Conservation (phyloP, 306 rosid genomes). For the Sindora glabra region DNA sequence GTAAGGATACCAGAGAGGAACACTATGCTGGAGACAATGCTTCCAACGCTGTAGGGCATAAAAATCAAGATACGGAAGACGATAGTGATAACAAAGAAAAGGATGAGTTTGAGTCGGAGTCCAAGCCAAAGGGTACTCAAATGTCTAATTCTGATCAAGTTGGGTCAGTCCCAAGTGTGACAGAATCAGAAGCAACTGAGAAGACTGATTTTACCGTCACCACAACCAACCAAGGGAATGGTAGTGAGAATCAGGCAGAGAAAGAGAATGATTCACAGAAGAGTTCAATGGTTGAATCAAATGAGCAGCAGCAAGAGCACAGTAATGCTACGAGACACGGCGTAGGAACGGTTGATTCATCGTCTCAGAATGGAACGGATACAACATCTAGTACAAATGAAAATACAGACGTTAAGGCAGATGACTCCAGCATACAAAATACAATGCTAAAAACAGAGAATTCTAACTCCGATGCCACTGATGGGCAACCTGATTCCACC, state of each 20-base stretch:
- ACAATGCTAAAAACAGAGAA: constrained; percentile 12
- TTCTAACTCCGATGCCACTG: constrained; percentile 20
- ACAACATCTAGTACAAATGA: constrained; percentile 4
- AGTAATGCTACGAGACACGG: constrained; percentile 5
- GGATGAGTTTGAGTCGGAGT: constrained; percentile 31
- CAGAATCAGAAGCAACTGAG: constrained; percentile 22
- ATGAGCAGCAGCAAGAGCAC: constrained; percentile 24
- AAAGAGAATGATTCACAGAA: constrained; percentile 26
- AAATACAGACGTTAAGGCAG: constrained; percentile 22
- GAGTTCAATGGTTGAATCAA: constrained; percentile 17
- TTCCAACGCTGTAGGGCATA: constrained; percentile 63
- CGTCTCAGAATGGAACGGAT: constrained; percentile 17
- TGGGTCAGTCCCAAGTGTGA: constrained; percentile 15
- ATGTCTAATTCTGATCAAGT: constrained; percentile 19
- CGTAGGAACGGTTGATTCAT: constrained; percentile 11
- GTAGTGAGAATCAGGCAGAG: constrained; percentile 24
- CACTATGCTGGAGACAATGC: constrained; percentile 73
- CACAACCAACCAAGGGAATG: constrained; percentile 24
- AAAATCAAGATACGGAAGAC: constrained; percentile 24
- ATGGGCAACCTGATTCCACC: constrained; percentile 28
- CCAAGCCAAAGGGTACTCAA: constrained; percentile 24
- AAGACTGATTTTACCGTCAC: constrained; percentile 21
- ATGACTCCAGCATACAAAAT: constrained; percentile 29
- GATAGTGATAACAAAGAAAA: constrained; percentile 47
- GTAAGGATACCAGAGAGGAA: constrained; percentile 57